Conservation (phyloP, 2,329 filamentous ascomycete genomes). For the Epichloe sylvatica region DNA sequence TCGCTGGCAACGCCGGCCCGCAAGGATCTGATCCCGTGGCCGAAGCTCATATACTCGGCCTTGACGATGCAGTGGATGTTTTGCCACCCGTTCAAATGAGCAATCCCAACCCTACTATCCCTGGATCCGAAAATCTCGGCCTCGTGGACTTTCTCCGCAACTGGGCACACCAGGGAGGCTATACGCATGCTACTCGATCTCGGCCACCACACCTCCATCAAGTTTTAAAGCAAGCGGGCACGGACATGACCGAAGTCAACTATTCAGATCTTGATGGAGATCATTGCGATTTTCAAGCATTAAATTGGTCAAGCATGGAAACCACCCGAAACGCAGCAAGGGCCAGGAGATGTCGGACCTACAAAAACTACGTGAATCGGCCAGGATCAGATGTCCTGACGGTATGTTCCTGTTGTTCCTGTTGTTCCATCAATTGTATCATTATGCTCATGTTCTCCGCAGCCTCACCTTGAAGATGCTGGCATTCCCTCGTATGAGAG, state of each 20-base stretch:
- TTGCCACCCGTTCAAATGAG: slow-evolving; percentile 14
- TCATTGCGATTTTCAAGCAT: slow-evolving; percentile 42
- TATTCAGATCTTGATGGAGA: slow-evolving; percentile 41
- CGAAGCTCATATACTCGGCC: background rate
- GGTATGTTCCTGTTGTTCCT: slow-evolving; percentile 29
- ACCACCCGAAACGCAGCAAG: slow-evolving; percentile 37
- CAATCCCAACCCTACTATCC: slow-evolving; percentile 22
- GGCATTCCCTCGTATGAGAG: slow-evolving; percentile 27
- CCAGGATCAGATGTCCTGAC: slow-evolving; percentile 30
- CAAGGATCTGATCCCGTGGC: slow-evolving; percentile 1
- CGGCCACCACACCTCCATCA: slow-evolving; percentile 16
- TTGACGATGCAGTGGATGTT: background rate
- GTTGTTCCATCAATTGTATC: background rate
- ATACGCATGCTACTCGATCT: slow-evolving; percentile 13
- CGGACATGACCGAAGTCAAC: slow-evolving; percentile 13
- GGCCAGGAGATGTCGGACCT: slow-evolving; percentile 31
- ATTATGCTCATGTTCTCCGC: background rate
- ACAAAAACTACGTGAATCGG: slow-evolving; percentile 46
- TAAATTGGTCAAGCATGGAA: slow-evolving; percentile 41
- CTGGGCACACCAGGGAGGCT: slow-evolving; percentile 28
- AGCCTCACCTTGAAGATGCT: slow-evolving; percentile 9
- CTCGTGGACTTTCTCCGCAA: slow-evolving; percentile 35
- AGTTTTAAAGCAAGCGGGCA: slow-evolving; percentile 18
- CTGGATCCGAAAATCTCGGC: slow-evolving; percentile 36
- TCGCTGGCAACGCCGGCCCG: background rate